Evolutionary conservation across 768 basidiomycete genomes (phyloP), one percentile per base, ranked within the genome.

Genomic region (Psilocybe cubensis): DNA sequence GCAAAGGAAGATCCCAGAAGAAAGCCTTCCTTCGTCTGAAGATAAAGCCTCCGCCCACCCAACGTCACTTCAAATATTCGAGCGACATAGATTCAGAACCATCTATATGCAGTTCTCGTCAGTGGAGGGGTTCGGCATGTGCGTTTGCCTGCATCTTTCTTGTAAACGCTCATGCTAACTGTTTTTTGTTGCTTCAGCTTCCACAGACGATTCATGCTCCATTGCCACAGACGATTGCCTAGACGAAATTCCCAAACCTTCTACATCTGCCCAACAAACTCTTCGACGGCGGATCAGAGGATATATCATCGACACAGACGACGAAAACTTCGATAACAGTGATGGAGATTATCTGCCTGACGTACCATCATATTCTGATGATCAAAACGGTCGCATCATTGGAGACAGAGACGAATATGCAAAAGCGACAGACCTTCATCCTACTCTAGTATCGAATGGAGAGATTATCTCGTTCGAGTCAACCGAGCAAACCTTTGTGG

Each of bases 291-390:
- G 73, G 29, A 56, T 73, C 4, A 72, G 68, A 24, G 78, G 78
- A 2, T 83, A 81, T 60, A 49, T 56, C 2, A 63, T 82, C 42
- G 70, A 77, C 60, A 77, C 81, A 1, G 83, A 81, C 56, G 76
- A 76, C 33, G 77, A 43, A 12, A 21, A 75, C 1, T 67, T 10
- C 5, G 47, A 49, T 7, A n/a, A 38, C 12, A 38, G 14, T n/a
- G 35, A 38, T 14, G 35, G n/a, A 38, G 35, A 38, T 17, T 6
- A 38, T 38, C 35, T n/a, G 12, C 35, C 35, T 11, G 53, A 57
- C 11, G 24, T 58, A 21, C 28, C 52, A 43, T 57, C 18, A 43
- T 40, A 18, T 52, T 17, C 18, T 25, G 12, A 53, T 35, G 14
- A 46, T 7, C 18, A 17, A 28, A 41, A n/a, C 25, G 18, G 25